A percentile compares a stretch with the other conserved stretches of the same genome.
phyloP scores from a whole-genome alignment of 352 stramenopile genomes.

The Phytophthora macrochlamydospora region DNA sequence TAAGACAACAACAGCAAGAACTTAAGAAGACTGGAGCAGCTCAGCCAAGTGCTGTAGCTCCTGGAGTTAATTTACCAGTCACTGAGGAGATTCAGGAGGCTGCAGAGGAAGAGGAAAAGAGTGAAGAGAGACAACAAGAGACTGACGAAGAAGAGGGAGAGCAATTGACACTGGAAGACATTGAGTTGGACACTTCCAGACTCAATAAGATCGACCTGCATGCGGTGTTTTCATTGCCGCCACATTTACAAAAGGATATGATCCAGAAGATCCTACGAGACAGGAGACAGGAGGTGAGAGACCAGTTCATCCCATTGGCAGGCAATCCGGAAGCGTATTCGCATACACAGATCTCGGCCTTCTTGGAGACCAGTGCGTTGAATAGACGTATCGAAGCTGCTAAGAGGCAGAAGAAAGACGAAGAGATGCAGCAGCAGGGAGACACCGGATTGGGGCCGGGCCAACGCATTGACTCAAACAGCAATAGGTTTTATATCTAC shows the following conservation, averaged over 20 bases:
- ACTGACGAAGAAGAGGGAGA: conserved; percentile 29
- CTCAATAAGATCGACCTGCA: conserved; percentile 83
- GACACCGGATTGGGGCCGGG: conserved; percentile 39
- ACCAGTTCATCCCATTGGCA: conserved; percentile 96
- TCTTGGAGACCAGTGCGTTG: conserved; percentile 91
- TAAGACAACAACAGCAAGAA: conserved; percentile 65
- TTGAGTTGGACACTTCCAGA: conserved; percentile 58
- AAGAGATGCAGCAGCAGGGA: conserved; percentile 48
- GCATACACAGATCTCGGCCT: conserved; percentile 94
- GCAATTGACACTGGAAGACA: conserved; percentile 63
- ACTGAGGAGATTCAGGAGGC: conserved; percentile 3
- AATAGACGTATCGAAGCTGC: conserved; percentile 83
- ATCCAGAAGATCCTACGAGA: conserved; percentile 90
- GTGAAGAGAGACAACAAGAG: background rate
- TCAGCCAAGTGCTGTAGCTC: conserved; percentile 43
- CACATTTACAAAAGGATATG: conserved; percentile 92
- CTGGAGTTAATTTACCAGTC: conserved; percentile 60
- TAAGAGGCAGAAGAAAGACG: conserved; percentile 58
- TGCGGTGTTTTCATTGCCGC: conserved; percentile 89
- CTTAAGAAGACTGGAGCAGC: conserved; percentile 66
- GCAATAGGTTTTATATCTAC: conserved; percentile 78
- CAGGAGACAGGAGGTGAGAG: conserved; percentile 87
- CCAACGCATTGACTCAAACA: conserved; percentile 82
- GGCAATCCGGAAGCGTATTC: conserved; percentile 95
- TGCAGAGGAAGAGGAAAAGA: conserved; percentile 17